Evolutionary conservation across 2,329 filamentous ascomycete species (phyloP), one percentile per base, ranked within the genome.

Genomic region (Apiospora kogelbergensis): DNA sequence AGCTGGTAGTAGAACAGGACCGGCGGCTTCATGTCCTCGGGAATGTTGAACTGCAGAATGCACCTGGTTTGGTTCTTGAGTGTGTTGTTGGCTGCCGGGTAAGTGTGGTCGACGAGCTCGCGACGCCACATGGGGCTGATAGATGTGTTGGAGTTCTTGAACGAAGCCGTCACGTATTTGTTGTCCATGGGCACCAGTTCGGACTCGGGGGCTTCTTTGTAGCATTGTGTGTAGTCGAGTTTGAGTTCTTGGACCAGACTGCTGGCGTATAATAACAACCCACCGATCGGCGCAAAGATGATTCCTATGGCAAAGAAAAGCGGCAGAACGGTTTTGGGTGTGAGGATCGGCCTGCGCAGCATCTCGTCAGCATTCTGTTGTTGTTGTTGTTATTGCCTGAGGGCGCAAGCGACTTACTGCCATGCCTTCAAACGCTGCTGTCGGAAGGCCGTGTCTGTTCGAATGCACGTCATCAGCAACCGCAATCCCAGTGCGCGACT

Each of bases 401-500:
- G 68, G 33, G 71, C 70, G 64, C 72, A 73, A 26, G 53, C n/a
- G 65, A 88, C 94, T 82, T 86, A 97, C 92, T 99, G 96, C 96
- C 96, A 99, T 84, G 96, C 96, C 84, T 98, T 98, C 81, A 99
- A 84, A 79, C 96, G 91, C 82, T 99, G 96, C 80, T 99, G 96
- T 76, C 96, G 89, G 80, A 98, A 99, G 13, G 96, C 96, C 70
- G 95, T 98, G 84, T 98, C 63, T 65, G 37, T 65, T 65, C 22
- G n/a, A 30, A 42, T 10, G 37, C 37, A 20, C 22, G 26, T 24
- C n/a, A 24, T 63, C 69, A 68, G 63, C 41, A 64, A 40, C 69
- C 33, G 44, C 66, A 41, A 13, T 40, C 44, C 69, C 22, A 63
- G 48, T 65, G 66, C 66, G 65, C 64, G 3, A 7, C 7, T 33